Evolutionary conservation across 352 stramenopile species (phyloP).

Genomic region (Globisporangium echinulatum): DNA sequence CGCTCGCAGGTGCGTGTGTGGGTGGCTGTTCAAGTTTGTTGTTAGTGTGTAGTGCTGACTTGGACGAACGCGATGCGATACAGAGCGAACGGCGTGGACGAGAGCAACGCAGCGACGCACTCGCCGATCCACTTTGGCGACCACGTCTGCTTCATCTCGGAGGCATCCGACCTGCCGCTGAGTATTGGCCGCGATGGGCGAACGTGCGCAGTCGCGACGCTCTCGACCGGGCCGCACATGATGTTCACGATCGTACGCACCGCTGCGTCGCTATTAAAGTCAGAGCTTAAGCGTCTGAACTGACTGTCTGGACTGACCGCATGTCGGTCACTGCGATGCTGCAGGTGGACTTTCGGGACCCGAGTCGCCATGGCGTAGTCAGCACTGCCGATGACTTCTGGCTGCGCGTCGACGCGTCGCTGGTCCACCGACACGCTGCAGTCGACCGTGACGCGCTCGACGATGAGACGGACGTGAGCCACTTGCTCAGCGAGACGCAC

Average conservation of each 20-base stretch:
- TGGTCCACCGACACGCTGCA: slow-evolving; percentile 10
- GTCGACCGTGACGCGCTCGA: not conserved
- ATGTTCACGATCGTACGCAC: slow-evolving; percentile 47
- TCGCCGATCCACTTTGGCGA: slow-evolving; percentile 56
- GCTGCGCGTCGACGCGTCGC: slow-evolving; percentile 34
- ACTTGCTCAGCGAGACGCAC: slow-evolving; percentile 42
- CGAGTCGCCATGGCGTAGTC: slow-evolving; percentile 33
- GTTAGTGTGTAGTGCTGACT: not conserved
- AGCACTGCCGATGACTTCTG: slow-evolving; percentile 43
- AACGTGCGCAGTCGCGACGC: slow-evolving; percentile 13
- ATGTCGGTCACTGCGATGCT: not conserved
- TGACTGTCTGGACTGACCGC: too few relatives aligned
- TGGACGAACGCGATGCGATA: not conserved
- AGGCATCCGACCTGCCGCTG: slow-evolving; percentile 35
- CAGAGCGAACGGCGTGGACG: slow-evolving; percentile 24
- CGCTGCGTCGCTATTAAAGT: not conserved
- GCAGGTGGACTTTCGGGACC: slow-evolving; percentile 49
- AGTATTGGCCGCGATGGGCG: slow-evolving; percentile 39
- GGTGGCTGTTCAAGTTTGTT: not conserved
- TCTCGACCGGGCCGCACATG: slow-evolving; percentile 39
- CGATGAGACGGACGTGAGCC: slow-evolving; percentile 23
- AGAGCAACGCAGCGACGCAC: slow-evolving; percentile 41
- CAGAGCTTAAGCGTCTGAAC: too few relatives aligned
- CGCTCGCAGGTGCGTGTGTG: slow-evolving; percentile 17
- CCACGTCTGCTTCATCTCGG: slow-evolving; percentile 50